Percentiles rank a stretch among this genome's conserved stretches.
Conservation (phyloP, 1,284 basidiomycete species). For the Cronartium quercuum region DNA sequence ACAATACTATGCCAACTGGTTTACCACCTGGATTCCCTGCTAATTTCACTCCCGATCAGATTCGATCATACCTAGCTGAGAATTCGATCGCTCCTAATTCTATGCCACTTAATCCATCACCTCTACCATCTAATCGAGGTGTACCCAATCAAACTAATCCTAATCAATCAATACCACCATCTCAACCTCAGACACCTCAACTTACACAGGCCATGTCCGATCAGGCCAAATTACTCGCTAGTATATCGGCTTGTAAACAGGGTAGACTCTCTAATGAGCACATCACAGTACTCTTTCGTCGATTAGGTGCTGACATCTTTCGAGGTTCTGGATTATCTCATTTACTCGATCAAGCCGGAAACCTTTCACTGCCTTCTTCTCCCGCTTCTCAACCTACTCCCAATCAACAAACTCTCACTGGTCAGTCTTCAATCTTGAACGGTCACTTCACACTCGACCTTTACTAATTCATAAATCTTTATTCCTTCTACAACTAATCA, state of each 20-base stretch:
- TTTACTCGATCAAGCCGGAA: slow-evolving; percentile 14
- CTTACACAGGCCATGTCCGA: neutral
- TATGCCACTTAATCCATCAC: slow-evolving; percentile 12
- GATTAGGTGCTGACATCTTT: slow-evolving; percentile 33
- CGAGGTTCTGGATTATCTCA: slow-evolving; percentile 10
- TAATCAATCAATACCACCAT: neutral
- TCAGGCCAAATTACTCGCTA: slow-evolving; percentile 14
- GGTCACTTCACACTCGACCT: slow-evolving; percentile 9
- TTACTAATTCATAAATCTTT: neutral
- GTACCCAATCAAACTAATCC: slow-evolving; percentile 13
- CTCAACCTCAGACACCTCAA: neutral
- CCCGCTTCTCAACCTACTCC: neutral
- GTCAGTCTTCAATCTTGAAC: neutral
- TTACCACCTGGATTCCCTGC: slow-evolving; percentile 11
- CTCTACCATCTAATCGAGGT: slow-evolving; percentile 6
- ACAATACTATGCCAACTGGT: neutral
- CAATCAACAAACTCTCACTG: slow-evolving; percentile 1
- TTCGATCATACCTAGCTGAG: slow-evolving; percentile 18
- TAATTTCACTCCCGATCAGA: slow-evolving; percentile 15
- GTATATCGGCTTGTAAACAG: slow-evolving; percentile 7
- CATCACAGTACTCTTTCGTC: slow-evolving; percentile 10
- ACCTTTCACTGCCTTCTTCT: slow-evolving; percentile 15
- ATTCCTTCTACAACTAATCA: slow-evolving; percentile 8
- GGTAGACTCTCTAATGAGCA: slow-evolving; percentile 23
- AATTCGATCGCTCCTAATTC: neutral